A percentile compares a stretch with the other conserved stretches of the same genome.
phyloP scores from a whole-genome alignment of 352 stramenopile genomes.

The Globisporangium nodosum region DNA sequence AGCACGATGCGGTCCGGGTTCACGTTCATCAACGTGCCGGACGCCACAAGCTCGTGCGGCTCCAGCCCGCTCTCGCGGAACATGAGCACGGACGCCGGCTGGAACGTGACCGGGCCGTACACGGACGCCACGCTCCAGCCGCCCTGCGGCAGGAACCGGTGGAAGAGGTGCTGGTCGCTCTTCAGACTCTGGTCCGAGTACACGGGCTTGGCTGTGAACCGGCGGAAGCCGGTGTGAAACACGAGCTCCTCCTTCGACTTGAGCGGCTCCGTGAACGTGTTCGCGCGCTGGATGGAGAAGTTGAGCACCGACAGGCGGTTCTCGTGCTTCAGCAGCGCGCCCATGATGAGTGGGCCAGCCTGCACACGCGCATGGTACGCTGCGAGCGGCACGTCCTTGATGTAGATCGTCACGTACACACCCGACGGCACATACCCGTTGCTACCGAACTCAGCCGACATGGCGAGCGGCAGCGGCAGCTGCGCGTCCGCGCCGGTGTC shows the following conservation, averaged over 20 bases:
- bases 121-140: constrained; percentile 89
- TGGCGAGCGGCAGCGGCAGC: constrained; percentile 20
- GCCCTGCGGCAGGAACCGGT: constrained; percentile 92
- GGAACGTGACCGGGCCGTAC: constrained; percentile 94
- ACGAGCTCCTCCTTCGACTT: constrained; percentile 96
- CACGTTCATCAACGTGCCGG: constrained; percentile 93
- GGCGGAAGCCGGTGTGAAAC: constrained; percentile 96
- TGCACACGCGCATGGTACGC: constrained; percentile 50
- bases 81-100: constrained; percentile 94
- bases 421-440: constrained; percentile 90
- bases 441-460: constrained; percentile 51
- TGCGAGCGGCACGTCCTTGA: constrained; percentile 62
- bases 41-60: constrained; percentile 85
- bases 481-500: constrained; percentile 31
- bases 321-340: constrained; percentile 93
- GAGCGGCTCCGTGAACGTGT: constrained; percentile 81
- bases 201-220: constrained; percentile 89
- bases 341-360: constrained; percentile 63
- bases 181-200: constrained; percentile 98
- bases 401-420: constrained; percentile 89
- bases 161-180: constrained; percentile 98
- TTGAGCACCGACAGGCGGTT: constrained; percentile 98
- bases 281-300: constrained; percentile 90
- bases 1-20: constrained; percentile 97
- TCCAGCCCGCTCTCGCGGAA: constrained; percentile 71